Conservation (phyloP, 805 yeast species). For the Monosporozyma yasuniensis region DNA sequence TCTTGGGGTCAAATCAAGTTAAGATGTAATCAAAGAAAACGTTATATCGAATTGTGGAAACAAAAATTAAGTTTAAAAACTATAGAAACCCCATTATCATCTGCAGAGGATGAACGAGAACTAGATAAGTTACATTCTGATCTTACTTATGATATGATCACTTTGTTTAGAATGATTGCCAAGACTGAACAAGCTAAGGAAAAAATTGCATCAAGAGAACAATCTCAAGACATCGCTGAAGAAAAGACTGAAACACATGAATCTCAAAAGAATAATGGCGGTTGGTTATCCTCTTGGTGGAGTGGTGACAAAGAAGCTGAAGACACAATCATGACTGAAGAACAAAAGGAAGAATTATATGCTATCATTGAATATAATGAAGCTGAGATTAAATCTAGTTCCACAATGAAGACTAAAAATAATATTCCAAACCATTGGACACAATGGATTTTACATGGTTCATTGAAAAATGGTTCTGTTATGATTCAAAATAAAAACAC, state of each 20-base stretch:
- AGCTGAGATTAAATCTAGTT: constrained; percentile 28
- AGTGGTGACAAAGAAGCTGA: constrained; percentile 25
- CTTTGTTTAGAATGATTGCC: constrained; percentile 77
- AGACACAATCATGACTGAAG: constrained; percentile 57
- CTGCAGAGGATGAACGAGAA: constrained; percentile 32
- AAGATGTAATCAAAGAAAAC: constrained; percentile 62
- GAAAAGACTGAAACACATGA: not conserved
- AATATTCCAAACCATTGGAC: constrained; percentile 47
- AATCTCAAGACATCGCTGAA: constrained; percentile 6
- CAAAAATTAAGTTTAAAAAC: constrained; percentile 36
- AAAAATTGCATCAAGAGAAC: constrained; percentile 21
- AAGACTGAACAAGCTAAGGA: constrained; percentile 57
- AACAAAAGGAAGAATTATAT: constrained; percentile 80
- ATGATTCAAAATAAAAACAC: constrained; percentile 37
- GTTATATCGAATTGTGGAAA: constrained; percentile 63
- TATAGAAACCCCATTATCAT: constrained; percentile 23
- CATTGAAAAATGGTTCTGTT: constrained; percentile 70
- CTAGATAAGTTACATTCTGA: constrained; percentile 49
- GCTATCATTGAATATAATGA: constrained; percentile 92
- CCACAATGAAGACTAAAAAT: constrained; percentile 55
- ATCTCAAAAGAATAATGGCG: constrained; percentile 19
- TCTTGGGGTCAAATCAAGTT: constrained; percentile 75
- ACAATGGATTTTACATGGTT: constrained; percentile 38
- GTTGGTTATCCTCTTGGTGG: constrained; percentile 75
- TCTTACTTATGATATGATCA: constrained; percentile 67